Base-by-base conservation (phyloP, 2,329 filamentous ascomycete species). In the Blumeriella jaapii region DNA sequence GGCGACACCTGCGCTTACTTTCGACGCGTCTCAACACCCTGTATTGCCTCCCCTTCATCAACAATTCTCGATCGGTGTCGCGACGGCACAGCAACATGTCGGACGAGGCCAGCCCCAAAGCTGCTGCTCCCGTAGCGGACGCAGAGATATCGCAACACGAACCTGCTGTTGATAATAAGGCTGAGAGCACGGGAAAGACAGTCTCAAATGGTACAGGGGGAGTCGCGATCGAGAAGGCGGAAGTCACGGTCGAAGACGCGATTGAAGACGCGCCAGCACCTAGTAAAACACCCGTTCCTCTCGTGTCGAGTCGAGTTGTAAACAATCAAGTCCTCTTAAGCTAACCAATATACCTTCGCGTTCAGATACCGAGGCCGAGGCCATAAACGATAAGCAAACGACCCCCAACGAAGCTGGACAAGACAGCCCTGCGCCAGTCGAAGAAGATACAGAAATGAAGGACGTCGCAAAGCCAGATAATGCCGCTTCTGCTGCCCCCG, bases 391-490 rank as follows among this genome's bases (percentile, higher is more conserved):
- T 37, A 40, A 55, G 38, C 42, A 47, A 42, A 22, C 39, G 29
- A 34, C 24, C 9, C 29, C 44, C 24, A 40, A 47, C 12, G 38
- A 46, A 32, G 36, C 39, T 22, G 38, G 43, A 34, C 33, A 50
- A 32, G 41, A 41, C 38, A 42, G 47, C 39, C 26, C 47, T 38
- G 30, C 39, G 8, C 40, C 48, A n/a, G 22, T 35, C 8, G 36
- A 39, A 31, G 49, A 50, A 28, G 54, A 57, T 24, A 39, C 47
- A 31, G 52, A 57, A 26, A 53, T 61, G 50, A 55, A 59, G 41
- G 50, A 51, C 16, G 47, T 49, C 17, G 45, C 52, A 44, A 53
- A 57, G 38, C 50, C 52, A 31, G 54, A 51, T 23, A 50, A 48
- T 31, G 33, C 44, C 18, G 49, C 40, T 12, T 44, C 48, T 31